phyloP scores from a whole-genome alignment of 164 flowering plant species.

The Cinnamomum chago region DNA sequence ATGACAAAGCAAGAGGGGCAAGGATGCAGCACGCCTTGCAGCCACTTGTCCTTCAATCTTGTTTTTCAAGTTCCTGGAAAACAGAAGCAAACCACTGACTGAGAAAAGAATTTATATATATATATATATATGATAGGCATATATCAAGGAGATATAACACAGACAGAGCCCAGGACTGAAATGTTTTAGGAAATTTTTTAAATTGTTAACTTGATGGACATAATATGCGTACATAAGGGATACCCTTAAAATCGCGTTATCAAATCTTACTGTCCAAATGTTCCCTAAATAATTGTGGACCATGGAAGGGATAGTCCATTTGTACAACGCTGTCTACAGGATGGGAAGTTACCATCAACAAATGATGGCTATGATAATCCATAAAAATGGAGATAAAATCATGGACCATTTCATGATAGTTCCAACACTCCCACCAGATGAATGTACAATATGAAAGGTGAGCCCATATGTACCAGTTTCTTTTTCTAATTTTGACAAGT shows the following conservation, averaged over 20 bases:
- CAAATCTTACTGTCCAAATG: neutral
- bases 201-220: neutral
- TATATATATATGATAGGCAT: too few species aligned
- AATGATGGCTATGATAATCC: neutral
- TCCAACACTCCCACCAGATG: neutral
- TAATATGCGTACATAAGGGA: neutral
- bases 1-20: slow-evolving; percentile 85
- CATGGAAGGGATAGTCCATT: neutral
- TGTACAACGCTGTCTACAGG: neutral
- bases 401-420: too few species aligned
- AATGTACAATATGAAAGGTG: neutral
- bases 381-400: too few species aligned
- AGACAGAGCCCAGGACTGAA: neutral
- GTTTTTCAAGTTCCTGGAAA: slow-evolving; percentile 60
- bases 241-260: neutral
- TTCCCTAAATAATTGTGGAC: neutral
- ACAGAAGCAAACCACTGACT: neutral
- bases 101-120: too few species aligned
- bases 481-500: neutral
- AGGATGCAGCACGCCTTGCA: slow-evolving; percentile 75
- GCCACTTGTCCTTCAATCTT: slow-evolving; percentile 77
- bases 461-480: neutral
- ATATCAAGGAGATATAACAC: neutral
- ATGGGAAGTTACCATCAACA: neutral
- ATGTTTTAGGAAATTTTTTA: too few species aligned